phyloP scores from a whole-genome alignment of 2,329 filamentous ascomycete species.

The Aspergillus jensenii region DNA sequence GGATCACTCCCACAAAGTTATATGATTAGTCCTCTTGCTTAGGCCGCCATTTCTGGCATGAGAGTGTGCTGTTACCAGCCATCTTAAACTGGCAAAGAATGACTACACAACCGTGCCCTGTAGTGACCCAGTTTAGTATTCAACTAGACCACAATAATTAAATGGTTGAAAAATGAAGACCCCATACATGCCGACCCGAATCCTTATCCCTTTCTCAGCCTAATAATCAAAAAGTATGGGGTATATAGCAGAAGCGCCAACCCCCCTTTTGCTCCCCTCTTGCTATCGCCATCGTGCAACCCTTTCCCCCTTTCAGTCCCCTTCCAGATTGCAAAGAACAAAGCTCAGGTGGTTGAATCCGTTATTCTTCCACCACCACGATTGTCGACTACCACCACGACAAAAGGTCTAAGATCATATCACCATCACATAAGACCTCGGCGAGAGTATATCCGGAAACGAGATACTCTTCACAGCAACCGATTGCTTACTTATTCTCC shows the following conservation, averaged over 20 bases:
- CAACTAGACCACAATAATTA: constrained; percentile 7
- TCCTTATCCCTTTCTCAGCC: constrained; percentile 18
- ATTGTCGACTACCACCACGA: constrained; percentile 2
- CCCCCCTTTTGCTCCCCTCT: constrained; percentile 10
- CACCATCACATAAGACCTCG: constrained; percentile 18
- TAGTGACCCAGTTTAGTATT: constrained; percentile 18
- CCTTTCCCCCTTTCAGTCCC: not conserved
- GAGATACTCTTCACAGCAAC: constrained; percentile 7
- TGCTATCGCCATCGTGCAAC: not conserved
- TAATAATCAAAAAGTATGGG: constrained; percentile 1
- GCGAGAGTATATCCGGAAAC: not conserved
- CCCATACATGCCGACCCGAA: constrained; percentile 13
- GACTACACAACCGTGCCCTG: constrained; percentile 14
- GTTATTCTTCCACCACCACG: not conserved
- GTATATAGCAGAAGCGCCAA: constrained; percentile 21
- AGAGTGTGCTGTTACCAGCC: not conserved
- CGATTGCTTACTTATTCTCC: no score
- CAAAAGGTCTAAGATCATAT: constrained; percentile 13
- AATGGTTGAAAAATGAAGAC: not conserved
- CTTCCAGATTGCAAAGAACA: no score
- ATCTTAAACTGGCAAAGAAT: constrained; percentile 4
- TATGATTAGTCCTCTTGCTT: constrained; percentile 13
- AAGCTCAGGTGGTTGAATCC: no score
- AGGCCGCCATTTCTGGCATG: constrained; percentile 19
- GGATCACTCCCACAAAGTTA: not conserved